Conservation (phyloP, 2,329 filamentous ascomycete genomes). For the Endocalyx cinctus region DNA sequence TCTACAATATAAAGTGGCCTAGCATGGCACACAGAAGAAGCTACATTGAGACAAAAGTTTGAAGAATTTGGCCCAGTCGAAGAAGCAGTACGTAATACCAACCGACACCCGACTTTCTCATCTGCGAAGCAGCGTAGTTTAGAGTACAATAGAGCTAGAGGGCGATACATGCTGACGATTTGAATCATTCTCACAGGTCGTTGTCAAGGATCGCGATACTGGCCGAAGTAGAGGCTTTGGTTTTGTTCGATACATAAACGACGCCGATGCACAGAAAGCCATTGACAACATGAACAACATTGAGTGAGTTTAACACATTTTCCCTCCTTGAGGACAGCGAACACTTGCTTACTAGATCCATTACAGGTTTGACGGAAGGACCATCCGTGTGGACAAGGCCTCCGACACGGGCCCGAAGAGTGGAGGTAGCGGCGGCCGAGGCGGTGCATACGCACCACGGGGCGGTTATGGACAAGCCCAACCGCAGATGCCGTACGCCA, state of each 20-base stretch:
- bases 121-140: no score
- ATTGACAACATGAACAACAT: constrained; percentile 80
- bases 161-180: no score
- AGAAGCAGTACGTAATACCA: constrained; percentile 73
- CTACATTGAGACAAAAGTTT: constrained; percentile 82
- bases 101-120: background rate
- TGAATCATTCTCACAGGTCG: constrained; percentile 77
- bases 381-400: constrained; percentile 93
- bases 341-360: no score
- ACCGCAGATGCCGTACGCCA: constrained; percentile 31
- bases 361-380: constrained; percentile 90
- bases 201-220: constrained; percentile 96
- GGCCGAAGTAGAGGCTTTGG: constrained; percentile 95
- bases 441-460: constrained; percentile 27
- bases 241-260: constrained; percentile 83
- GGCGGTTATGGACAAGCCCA: constrained; percentile 28
- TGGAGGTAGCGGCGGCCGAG: constrained; percentile 42
- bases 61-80: constrained; percentile 86
- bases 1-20: no score
- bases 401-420: constrained; percentile 70
- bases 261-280: constrained; percentile 70
- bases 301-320: constrained; percentile 82
- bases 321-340: no score
- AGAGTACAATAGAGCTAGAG: no score
- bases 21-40: constrained; percentile 95